Base-by-base conservation (phyloP, 176 grass and related monocot species). In the Rhipidocladum racemiflorum region DNA sequence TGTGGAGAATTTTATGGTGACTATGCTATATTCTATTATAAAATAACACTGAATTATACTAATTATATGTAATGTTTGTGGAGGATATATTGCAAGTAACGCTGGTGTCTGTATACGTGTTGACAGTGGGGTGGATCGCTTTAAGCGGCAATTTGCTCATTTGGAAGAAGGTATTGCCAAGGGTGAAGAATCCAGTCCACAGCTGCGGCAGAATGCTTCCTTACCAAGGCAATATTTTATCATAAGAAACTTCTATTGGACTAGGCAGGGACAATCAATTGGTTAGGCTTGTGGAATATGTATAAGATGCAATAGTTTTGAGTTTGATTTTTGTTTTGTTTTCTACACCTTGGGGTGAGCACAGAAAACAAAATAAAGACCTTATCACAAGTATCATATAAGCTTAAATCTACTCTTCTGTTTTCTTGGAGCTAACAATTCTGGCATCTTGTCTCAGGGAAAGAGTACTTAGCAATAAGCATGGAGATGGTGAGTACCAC, bases 121-220 rank as follows among this genome's bases (percentile, higher is more conserved):
- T 74, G 49, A 56, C 70, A 99, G 97, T 93, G 97, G 97, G 20
- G 97, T 99, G 30, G 97, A 99, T 88, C 97, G 91, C 36, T 99
- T 99, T 54, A 99, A 91, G 65, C 87, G 87, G 30, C 97, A 99
- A 65, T 99, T 99, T 75, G 93, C 93, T 85, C 97, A 99, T 95
- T 87, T 99, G 79, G 97, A 99, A 88, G 93, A 95, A 88, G 92
- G 94, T 11, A 71, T 61, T 75, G 77, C 76, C 9, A 95, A 96
- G 78, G 91, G 91, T 83, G 93, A 99, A 17, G 93, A 89, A 72
- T 80, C 48, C 69, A 89, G 80, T 83, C 93, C 93, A 61, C 76
- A 93, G 25, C 72, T 81, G 72, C 79, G 93, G 48, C 97, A 95
- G 60, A 94, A 99, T 85, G 97, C 81, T 79, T 99, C 97, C 57